phyloP scores from a whole-genome alignment of 495 filamentous ascomycete genomes.

The Tuber umbilicatum region DNA sequence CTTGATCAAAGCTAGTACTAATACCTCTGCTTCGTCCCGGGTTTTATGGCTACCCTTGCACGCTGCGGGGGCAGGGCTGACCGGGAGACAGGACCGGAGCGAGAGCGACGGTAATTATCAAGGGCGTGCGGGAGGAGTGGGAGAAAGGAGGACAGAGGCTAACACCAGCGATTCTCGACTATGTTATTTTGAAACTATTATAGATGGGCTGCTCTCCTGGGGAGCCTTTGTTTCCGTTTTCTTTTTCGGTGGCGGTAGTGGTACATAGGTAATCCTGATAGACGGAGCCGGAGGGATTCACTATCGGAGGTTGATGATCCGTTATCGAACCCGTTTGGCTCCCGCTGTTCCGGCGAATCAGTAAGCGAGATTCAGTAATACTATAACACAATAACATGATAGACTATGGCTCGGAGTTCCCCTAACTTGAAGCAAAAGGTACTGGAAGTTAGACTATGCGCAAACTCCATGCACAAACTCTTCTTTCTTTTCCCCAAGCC shows the following conservation, averaged over 20 bases:
- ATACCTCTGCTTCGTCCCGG: background rate
- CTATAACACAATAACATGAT: background rate
- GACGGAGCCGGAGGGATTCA: background rate
- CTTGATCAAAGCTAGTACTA: background rate
- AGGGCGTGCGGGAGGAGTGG: background rate
- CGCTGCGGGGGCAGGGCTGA: too few species aligned
- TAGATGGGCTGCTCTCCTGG: background rate
- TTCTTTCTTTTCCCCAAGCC: background rate
- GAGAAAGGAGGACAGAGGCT: too few species aligned
- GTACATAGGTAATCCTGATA: too few species aligned
- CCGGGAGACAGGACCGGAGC: background rate
- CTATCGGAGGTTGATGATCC: background rate
- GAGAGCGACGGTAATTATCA: background rate
- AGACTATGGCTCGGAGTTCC: background rate
- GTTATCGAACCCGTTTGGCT: background rate
- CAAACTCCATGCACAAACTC: background rate
- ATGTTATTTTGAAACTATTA: background rate
- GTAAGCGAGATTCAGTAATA: background rate
- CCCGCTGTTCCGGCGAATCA: background rate
- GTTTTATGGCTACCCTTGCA: background rate
- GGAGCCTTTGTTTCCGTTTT: background rate
- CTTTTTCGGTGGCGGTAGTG: background rate
- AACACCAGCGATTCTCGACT: background rate
- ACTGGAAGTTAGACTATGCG: background rate
- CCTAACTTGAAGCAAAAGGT: background rate